phyloP scores from a whole-genome alignment of 805 yeast species.

The Kluyveromyces lactis region DNA sequence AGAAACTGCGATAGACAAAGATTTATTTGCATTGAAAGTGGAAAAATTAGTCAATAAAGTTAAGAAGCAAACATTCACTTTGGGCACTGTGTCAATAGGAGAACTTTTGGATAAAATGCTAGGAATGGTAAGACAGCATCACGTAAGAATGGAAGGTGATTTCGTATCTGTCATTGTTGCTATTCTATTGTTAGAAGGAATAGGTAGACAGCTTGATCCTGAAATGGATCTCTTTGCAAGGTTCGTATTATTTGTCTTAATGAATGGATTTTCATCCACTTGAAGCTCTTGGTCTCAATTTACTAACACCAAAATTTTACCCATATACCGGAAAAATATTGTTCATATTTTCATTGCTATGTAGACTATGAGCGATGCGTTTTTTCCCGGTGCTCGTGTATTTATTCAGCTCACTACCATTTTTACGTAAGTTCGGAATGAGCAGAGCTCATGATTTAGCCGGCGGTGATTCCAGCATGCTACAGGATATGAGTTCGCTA shows the following conservation, averaged over 20 bases:
- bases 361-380: background rate
- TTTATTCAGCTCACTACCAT: constrained; percentile 80
- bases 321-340: background rate
- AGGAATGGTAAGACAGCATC: constrained; percentile 86
- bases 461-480: constrained; percentile 39
- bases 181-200: constrained; percentile 82
- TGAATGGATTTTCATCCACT: constrained; percentile 23
- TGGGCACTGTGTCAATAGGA: constrained; percentile 88
- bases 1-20: constrained; percentile 77
- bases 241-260: constrained; percentile 53
- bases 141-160: constrained; percentile 96
- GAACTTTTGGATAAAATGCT: constrained; percentile 82
- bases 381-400: too few relatives aligned
- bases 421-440: constrained; percentile 70
- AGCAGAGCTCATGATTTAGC: constrained; percentile 35
- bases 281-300: too few relatives aligned
- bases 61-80: constrained; percentile 79
- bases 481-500: constrained; percentile 49
- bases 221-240: constrained; percentile 90
- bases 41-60: constrained; percentile 75
- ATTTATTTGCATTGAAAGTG: constrained; percentile 79
- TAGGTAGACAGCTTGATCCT: constrained; percentile 91
- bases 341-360: background rate
- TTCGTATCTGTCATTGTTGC: constrained; percentile 94
- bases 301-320: background rate